These are phyloP conservation scores for Endothia cerciana DNA, from an alignment of 2,329 filamentous ascomycete genomes.

Conservation along the genomic window DNA sequence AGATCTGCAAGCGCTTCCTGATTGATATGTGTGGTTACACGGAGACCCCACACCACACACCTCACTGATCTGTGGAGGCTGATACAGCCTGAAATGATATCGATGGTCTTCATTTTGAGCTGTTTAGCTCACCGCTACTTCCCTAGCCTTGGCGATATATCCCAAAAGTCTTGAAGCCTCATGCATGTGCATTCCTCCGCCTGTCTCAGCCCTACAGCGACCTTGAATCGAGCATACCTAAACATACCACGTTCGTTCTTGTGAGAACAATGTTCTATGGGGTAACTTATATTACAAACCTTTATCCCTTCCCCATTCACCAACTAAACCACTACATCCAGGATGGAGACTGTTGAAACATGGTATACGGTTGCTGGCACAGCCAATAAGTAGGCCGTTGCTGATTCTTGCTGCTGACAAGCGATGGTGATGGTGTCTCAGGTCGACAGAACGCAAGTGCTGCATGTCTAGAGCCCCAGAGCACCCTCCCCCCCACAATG, in stretches of 20 bases:
- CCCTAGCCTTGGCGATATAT: no score
- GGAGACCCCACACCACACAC: neutral
- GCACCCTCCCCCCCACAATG: neutral
- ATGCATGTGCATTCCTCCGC: neutral
- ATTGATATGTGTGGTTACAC: neutral
- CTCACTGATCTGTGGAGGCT: neutral
- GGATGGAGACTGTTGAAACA: neutral
- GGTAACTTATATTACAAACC: neutral
- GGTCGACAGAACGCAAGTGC: neutral
- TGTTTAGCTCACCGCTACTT: conserved; percentile 6
- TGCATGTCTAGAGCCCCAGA: neutral
- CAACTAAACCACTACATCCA: neutral
- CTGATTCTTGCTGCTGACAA: neutral
- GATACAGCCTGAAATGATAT: neutral
- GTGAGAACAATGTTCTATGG: neutral
- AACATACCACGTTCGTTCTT: neutral
- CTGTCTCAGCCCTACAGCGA: neutral
- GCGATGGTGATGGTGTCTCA: neutral
- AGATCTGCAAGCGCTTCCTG: neutral
- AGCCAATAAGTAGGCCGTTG: neutral
- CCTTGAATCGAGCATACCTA: neutral
- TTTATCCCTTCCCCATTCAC: neutral
- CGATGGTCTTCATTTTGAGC: neutral
- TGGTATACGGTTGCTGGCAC: neutral
- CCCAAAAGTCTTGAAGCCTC: neutral